Evolutionary conservation across 306 rosid species (phyloP).

Genomic region (Sindora glabra): DNA sequence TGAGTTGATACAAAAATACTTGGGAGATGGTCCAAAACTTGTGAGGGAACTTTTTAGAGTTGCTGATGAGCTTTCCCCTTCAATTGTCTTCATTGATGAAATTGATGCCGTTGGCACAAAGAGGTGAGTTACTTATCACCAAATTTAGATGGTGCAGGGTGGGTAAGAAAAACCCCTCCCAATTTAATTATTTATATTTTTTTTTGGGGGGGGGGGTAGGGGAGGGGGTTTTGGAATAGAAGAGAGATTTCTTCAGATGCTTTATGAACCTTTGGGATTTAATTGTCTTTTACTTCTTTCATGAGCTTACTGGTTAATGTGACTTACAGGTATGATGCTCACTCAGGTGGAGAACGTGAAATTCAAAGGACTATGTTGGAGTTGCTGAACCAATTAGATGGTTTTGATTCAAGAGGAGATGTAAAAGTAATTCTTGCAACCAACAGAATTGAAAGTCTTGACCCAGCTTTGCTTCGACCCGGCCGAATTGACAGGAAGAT

Average conservation of each 20-base stretch:
- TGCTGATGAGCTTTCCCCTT: constrained; percentile 59
- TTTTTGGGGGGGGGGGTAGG: neutral
- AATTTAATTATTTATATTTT: too few relatives aligned
- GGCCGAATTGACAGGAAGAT: constrained; percentile 58
- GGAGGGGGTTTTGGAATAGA: neutral
- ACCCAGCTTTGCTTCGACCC: constrained; percentile 64
- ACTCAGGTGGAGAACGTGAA: constrained; percentile 65
- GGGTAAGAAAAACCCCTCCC: neutral
- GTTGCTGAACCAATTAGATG: constrained; percentile 50
- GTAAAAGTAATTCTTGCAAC: constrained; percentile 61
- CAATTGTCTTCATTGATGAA: constrained; percentile 60
- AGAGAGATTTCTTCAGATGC: neutral
- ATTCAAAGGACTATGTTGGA: constrained; percentile 60
- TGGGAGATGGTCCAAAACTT: constrained; percentile 66
- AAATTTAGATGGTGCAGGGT: neutral
- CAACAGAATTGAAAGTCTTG: constrained; percentile 51
- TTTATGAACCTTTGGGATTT: neutral
- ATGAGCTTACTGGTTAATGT: constrained; percentile 6
- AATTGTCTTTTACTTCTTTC: neutral
- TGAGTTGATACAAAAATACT: constrained; percentile 54
- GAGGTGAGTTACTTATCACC: constrained; percentile 33
- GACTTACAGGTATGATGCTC: constrained; percentile 46
- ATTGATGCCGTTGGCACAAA: constrained; percentile 58
- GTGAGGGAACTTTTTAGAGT: constrained; percentile 62
- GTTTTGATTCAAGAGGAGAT: constrained; percentile 61